phyloP scores from a whole-genome alignment of 2,329 filamentous ascomycete genomes.

The Cladosporium sp. region DNA sequence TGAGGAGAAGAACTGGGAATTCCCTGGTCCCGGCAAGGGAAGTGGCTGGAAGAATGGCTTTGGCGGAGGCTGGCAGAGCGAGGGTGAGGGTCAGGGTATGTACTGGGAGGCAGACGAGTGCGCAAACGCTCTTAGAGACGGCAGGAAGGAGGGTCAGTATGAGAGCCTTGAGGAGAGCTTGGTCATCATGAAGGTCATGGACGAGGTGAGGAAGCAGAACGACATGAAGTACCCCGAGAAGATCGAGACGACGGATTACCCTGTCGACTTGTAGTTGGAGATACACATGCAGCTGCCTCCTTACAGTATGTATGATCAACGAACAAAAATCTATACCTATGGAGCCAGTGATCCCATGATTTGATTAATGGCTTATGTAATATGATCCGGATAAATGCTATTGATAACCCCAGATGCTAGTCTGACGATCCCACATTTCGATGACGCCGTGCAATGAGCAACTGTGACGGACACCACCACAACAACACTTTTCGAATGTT shows the following conservation, averaged over 20 bases:
- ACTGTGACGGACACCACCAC: background rate
- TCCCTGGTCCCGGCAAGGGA: conserved; percentile 49
- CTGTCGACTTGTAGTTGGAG: conserved; percentile 39
- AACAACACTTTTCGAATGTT: background rate
- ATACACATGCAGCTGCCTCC: background rate
- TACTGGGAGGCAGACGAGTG: conserved; percentile 86
- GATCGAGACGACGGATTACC: conserved; percentile 63
- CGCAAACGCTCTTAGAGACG: conserved; percentile 72
- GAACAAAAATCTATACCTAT: background rate
- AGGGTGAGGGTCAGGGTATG: conserved; percentile 74
- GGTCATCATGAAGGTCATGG: conserved; percentile 80
- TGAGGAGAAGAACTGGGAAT: conserved; percentile 48
- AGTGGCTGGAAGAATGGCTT: conserved; percentile 52
- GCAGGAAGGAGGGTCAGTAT: conserved; percentile 70
- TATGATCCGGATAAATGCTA: background rate
- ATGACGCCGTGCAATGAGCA: background rate
- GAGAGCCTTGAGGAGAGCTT: conserved; percentile 76
- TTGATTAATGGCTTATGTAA: background rate
- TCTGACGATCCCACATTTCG: background rate
- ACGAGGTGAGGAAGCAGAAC: conserved; percentile 65
- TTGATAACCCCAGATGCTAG: background rate
- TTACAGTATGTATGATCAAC: conserved; percentile 4
- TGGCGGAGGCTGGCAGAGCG: conserved; percentile 45
- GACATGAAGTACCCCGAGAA: conserved; percentile 63
- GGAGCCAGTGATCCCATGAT: background rate